Evolutionary conservation across 2,329 filamentous ascomycete species (phyloP), one percentile per base, ranked within the genome.

Genomic region (Trichothecium sympodiale): DNA sequence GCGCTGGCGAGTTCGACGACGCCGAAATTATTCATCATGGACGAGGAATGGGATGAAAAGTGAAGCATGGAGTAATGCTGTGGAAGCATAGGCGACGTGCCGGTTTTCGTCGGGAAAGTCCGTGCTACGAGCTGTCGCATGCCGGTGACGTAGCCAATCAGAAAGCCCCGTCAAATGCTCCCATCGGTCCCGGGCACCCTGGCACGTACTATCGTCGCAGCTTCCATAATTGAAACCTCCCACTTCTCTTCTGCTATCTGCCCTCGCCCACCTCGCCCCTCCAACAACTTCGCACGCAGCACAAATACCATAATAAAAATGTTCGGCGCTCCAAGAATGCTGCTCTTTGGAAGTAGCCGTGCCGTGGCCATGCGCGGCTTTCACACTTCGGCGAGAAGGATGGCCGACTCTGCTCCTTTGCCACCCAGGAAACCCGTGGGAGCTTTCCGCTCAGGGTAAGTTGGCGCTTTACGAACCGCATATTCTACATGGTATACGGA

Each of bases 1-100:
- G 77, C 65, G 51, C 75, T 77, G 26, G 85, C 83, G 38, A 95
- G 66, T 47, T 94, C 81, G 59, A 93, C 79, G 49, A 96, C 85
- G 49, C 83, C 81, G 46, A 81, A 80, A 49, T 78, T 76, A 52
- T 76, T 72, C 70, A 77, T 79, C 32, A 36, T 54, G 40, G 41
- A 17, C 15, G 29, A 14, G 12, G 13, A 17, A 25, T 25, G 6
- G 20, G 20, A 6, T 6, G 20, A 25, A 10, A 25, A 25, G 20
- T 25, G 10, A 25, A 10, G 20, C 10, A 20, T 9, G 10, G 7
- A 13, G 16, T 30, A 14, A 9, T 31, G 29, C 8, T 15, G 14
- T 31, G 12, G 31, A 9, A 18, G 14, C 7, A 7, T 7, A 8
- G 17, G 31, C 9, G 17, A 12, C 10, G 8, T 8, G 31, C 23